phyloP scores from a whole-genome alignment of 78 protist species.

The Polysphondylium violaceum region DNA sequence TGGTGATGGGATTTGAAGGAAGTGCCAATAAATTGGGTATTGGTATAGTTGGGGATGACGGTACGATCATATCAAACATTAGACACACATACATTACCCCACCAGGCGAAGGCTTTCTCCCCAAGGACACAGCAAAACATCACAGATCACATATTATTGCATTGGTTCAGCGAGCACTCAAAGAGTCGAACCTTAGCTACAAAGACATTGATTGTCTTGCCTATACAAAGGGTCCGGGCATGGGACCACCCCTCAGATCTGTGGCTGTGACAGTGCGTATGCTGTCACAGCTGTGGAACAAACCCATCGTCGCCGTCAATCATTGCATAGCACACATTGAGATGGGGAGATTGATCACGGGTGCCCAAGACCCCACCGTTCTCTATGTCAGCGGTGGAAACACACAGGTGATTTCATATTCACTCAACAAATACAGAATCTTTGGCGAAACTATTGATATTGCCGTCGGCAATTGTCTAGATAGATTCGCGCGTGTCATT shows the following conservation, averaged over 20 bases:
- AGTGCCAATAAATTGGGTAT: conserved; percentile 99
- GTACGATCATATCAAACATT: conserved; percentile 94
- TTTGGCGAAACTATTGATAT: conserved; percentile 99
- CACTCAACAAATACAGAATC: conserved; percentile 92
- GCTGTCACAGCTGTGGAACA: conserved; percentile 96
- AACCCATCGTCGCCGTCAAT: conserved; percentile 97
- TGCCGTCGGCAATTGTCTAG: conserved; percentile 98
- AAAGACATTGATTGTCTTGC: conserved; percentile 82
- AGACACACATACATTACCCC: conserved; percentile 98
- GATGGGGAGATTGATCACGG: conserved; percentile 98
- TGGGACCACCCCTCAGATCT: conserved; percentile 95
- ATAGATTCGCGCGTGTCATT: conserved; percentile 92
- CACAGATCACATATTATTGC: conserved; percentile 80
- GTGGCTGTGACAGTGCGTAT: conserved; percentile 96
- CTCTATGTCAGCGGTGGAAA: conserved; percentile 99
- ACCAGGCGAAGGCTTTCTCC: conserved; percentile 98
- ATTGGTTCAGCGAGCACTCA: conserved; percentile 84
- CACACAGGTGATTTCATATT: conserved; percentile 93
- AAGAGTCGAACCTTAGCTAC: conserved; percentile 86
- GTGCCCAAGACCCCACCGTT: conserved; percentile 96
- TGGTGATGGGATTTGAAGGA: conserved; percentile 98
- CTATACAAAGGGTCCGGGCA: conserved; percentile 98
- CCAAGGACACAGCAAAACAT: conserved; percentile 96
- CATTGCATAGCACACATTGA: conserved; percentile 99
- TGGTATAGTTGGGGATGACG: conserved; percentile 97